A percentile compares a stretch with the other conserved stretches of the same genome.
These are phyloP conservation scores for Rhynchosporium graminicola DNA, from an alignment of 2,329 filamentous ascomycete genomes.

Conservation along the genomic window DNA sequence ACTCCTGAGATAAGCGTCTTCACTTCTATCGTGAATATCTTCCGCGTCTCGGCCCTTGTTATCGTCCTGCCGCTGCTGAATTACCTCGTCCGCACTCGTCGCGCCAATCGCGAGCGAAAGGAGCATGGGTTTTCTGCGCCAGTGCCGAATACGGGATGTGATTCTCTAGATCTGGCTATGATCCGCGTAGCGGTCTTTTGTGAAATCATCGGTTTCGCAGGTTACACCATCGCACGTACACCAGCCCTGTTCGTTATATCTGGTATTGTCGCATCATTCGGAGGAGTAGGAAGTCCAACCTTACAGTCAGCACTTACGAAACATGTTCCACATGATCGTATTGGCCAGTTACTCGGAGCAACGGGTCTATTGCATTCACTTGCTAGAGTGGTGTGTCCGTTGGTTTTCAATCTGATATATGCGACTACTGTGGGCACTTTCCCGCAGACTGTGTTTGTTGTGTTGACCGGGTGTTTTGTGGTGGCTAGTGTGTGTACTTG, in stretches of 20 bases:
- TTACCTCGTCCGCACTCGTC: slow-evolving; percentile 63
- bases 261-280: slow-evolving; percentile 73
- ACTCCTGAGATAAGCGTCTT: slow-evolving; percentile 79
- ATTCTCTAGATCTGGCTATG: slow-evolving; percentile 74
- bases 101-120: slow-evolving; percentile 33
- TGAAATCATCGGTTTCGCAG: slow-evolving; percentile 73
- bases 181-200: slow-evolving; percentile 75
- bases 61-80: slow-evolving; percentile 75
- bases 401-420: slow-evolving; percentile 85
- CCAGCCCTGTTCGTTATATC: slow-evolving; percentile 67
- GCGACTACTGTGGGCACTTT: slow-evolving; percentile 75
- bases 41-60: slow-evolving; percentile 75
- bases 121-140: slow-evolving; percentile 63
- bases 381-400: slow-evolving; percentile 74
- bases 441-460: slow-evolving; percentile 81
- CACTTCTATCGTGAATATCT: slow-evolving; percentile 73
- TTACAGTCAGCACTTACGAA: slow-evolving; percentile 85
- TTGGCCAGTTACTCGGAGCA: slow-evolving; percentile 87
- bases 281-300: slow-evolving; percentile 83
- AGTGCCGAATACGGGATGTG: slow-evolving; percentile 58
- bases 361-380: slow-evolving; percentile 83
- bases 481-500: slow-evolving; percentile 66
- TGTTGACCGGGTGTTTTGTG: slow-evolving; percentile 67
- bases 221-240: slow-evolving; percentile 68
- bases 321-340: slow-evolving; percentile 78